phyloP scores from a whole-genome alignment of 1,139 yeast species.

The Saccharomyces uvarum region DNA sequence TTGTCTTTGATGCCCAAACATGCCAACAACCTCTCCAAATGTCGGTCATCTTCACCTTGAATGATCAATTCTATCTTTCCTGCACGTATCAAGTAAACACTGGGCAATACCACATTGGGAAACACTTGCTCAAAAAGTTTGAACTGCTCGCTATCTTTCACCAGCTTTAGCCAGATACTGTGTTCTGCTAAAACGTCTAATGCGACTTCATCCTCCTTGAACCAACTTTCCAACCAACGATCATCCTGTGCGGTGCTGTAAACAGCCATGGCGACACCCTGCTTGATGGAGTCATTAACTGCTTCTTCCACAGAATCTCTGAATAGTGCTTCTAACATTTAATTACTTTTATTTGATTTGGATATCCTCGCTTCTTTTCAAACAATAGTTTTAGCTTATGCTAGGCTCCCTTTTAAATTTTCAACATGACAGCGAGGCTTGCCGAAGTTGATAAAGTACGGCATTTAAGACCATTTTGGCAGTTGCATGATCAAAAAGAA shows the following conservation, averaged over 20 bases:
- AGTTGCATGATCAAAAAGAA: background rate
- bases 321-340: constrained; percentile 26
- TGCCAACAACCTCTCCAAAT: constrained; percentile 2
- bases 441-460: background rate
- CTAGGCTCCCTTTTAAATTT: background rate
- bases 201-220: constrained; percentile 22
- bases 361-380: background rate
- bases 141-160: constrained; percentile 42
- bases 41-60: constrained; percentile 25
- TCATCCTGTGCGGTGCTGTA: constrained; percentile 18
- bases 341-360: background rate
- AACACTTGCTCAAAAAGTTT: constrained; percentile 45
- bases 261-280: constrained; percentile 20
- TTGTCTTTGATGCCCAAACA: constrained; percentile 1
- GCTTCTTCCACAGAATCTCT: constrained; percentile 21
- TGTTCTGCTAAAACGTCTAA: constrained; percentile 8
- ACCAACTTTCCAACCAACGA: constrained; percentile 22
- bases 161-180: constrained; percentile 40
- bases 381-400: background rate
- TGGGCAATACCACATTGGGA: constrained; percentile 41
- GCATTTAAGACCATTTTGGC: background rate
- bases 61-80: constrained; percentile 43
- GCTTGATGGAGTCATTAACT: constrained; percentile 17
- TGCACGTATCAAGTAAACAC: constrained; percentile 41
- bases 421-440: background rate